These are phyloP conservation scores for Pseudogymnoascus sp. DNA, from an alignment of 2,329 filamentous ascomycete species.

Conservation along the genomic window DNA sequence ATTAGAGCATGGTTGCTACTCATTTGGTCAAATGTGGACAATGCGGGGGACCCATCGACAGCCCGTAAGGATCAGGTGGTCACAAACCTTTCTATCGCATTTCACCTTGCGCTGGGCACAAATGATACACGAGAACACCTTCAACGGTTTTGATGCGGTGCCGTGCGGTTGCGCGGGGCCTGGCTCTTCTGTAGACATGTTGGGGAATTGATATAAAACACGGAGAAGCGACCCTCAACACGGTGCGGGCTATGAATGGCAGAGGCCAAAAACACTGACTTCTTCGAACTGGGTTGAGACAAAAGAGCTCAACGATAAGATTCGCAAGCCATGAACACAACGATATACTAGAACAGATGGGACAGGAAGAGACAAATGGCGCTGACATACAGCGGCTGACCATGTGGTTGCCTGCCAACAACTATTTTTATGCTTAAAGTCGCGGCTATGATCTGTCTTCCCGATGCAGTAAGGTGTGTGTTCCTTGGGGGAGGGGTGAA, in stretches of 20 bases:
- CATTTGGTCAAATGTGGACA: neutral
- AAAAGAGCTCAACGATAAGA: neutral
- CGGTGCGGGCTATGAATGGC: neutral
- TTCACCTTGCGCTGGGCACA: conserved; percentile 26
- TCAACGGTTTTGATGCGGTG: neutral
- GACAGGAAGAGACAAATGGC: neutral
- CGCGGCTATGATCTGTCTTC: neutral
- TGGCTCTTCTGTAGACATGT: neutral
- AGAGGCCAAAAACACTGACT: neutral
- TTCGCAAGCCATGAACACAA: neutral
- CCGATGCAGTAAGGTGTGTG: neutral
- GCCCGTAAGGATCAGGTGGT: neutral
- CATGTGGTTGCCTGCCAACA: neutral
- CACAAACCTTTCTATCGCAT: conserved; percentile 18
- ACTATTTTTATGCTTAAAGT: neutral
- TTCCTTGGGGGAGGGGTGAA: neutral
- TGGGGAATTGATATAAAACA: neutral
- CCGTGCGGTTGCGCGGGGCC: neutral
- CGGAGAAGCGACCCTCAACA: neutral
- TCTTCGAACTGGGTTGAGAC: neutral
- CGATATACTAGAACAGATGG: neutral
- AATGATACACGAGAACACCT: conserved; percentile 20
- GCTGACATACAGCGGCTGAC: neutral
- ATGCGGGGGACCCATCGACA: neutral
- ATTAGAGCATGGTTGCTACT: conserved; percentile 23